Base-by-base conservation (phyloP, 2,329 filamentous ascomycete species). In the Sarocladium strictum region DNA sequence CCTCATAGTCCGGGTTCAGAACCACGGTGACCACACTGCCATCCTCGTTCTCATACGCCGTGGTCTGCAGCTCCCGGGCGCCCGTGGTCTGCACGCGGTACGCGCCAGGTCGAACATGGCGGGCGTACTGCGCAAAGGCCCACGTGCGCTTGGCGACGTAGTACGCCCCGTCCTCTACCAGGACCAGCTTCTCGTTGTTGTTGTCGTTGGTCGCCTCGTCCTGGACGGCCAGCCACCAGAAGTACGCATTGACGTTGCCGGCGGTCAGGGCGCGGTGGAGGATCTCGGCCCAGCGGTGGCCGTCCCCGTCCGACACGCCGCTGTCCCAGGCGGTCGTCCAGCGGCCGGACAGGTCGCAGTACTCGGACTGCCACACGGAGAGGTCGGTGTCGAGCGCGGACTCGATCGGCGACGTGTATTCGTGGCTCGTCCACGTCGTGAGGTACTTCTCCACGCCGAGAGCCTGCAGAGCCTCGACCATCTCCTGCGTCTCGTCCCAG, bases 151-250 rank as follows among this genome's bases (percentile, higher is more conserved):
- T 51, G 27, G 47, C 47, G 27, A 51, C 27, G 29, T 51, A 51
- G 29, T 51, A 51, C 26, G 33, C 47, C 15, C 47, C 47, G 21
- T 51, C 47, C 29, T 51, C 47, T 26, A 51, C n/a, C 47, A 51
- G 33, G 47, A 51, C 35, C 11, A 51, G 47, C 47, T 51, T 51
- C 47, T 51, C 47, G 27, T 51, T 51, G 24, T 51, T 51, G 29
- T 51, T 51, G 15, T 51, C 35, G 29, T 51, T 51, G 3, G 47
- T 51, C 5, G 47, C 47, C 29, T 51, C 47, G 17, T 51, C 47
- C 17, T 51, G 47, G 10, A 51, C 15, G 27, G 47, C 47, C 10
- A 51, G 17, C 47, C 47, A 51, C 47, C 47, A 51, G 27, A 33
- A 51, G 17, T 51, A 51, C 15, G 47, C 47, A 15, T 51, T 51